Conservation (phyloP, 192 early-diverging fungal genomes). For the Chytriomyces confervae region DNA sequence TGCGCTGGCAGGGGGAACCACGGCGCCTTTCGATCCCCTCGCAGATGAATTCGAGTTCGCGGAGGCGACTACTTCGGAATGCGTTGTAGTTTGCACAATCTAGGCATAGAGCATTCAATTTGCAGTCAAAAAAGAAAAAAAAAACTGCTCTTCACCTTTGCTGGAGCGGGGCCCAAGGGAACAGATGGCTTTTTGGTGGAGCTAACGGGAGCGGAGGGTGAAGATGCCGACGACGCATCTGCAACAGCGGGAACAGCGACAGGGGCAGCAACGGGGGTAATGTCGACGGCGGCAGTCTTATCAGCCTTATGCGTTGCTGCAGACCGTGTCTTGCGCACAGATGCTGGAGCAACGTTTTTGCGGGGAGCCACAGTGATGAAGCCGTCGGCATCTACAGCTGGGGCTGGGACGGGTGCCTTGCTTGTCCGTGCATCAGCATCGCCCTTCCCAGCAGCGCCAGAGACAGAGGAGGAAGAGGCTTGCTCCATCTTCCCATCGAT, state of each 20-base stretch:
- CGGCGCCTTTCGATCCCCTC: background rate
- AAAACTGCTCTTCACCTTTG: conserved; percentile 3
- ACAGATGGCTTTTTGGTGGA: background rate
- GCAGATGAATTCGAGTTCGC: background rate
- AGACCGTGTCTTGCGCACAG: background rate
- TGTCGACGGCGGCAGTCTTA: background rate
- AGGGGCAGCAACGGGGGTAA: background rate
- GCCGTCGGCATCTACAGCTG: background rate
- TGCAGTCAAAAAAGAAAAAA: background rate
- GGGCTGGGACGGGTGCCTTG: background rate
- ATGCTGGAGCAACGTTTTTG: background rate
- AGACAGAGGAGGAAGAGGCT: background rate
- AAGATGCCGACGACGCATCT: background rate
- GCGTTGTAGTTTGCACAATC: conserved; percentile 46
- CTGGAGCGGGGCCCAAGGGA: conserved; percentile 1
- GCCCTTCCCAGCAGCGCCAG: background rate
- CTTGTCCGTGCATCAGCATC: background rate
- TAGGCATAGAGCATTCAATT: background rate
- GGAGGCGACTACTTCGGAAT: conserved; percentile 40
- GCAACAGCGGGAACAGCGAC: background rate
- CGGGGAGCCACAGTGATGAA: background rate
- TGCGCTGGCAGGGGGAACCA: conserved; percentile 9
- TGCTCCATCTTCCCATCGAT: background rate
- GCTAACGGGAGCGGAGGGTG: background rate
- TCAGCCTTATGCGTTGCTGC: background rate